Conservation (phyloP, 192 early-diverging fungal genomes). For the Anaeromyces robustus region DNA sequence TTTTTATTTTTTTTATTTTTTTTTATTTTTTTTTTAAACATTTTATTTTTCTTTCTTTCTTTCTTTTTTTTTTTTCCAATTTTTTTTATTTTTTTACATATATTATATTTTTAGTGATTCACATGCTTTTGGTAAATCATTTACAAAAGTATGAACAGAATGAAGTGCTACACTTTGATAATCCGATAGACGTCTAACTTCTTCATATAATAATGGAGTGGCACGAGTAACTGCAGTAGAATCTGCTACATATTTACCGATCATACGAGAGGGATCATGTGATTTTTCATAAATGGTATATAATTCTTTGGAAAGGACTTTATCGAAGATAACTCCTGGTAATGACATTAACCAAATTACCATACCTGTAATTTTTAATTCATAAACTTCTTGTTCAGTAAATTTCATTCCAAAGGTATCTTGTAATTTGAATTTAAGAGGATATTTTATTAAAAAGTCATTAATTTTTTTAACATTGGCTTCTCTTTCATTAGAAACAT, state of each 20-base stretch:
- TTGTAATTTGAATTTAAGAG: not conserved
- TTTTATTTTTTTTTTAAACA: too few relatives aligned
- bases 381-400: not conserved
- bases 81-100: too few relatives aligned
- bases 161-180: not conserved
- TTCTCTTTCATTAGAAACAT: not conserved
- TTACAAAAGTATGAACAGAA: not conserved
- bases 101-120: not conserved
- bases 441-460: not conserved
- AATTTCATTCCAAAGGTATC: not conserved
- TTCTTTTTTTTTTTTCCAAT: too few relatives aligned
- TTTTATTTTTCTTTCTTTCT: too few relatives aligned
- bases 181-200: not conserved
- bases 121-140: not conserved
- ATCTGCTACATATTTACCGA: not conserved
- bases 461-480: not conserved
- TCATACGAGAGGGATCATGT: not conserved
- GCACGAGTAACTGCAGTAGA: not conserved
- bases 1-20: too few relatives aligned
- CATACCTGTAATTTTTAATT: not conserved
- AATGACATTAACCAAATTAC: not conserved
- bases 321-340: not conserved
- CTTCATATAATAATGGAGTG: not conserved
- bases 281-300: not conserved
- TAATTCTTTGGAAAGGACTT: not conserved